Conservation (phyloP, 768 basidiomycete species). For the Grammothele lineata region DNA sequence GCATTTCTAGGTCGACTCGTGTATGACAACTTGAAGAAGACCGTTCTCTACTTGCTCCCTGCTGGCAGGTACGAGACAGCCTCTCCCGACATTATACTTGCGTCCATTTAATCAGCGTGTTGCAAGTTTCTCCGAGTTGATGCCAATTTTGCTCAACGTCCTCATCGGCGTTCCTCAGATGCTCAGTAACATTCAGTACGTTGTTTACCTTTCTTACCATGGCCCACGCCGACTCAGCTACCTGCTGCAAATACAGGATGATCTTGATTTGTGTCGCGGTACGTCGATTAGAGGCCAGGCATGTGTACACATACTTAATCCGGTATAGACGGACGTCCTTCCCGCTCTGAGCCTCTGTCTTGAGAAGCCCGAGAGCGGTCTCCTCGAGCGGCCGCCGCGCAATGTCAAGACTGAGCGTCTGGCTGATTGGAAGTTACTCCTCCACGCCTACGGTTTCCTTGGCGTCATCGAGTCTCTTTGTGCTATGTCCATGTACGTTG, state of each 20-base stretch:
- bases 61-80: slow-evolving; percentile 46
- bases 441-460: slow-evolving; percentile 54
- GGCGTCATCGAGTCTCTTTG: slow-evolving; percentile 48
- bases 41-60: slow-evolving; percentile 42
- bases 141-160: slow-evolving; percentile 54
- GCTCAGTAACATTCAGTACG: slow-evolving; percentile 35
- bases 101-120: background rate
- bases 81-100: too few relatives aligned
- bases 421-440: slow-evolving; percentile 45
- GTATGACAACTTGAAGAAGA: slow-evolving; percentile 58
- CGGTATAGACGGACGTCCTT: slow-evolving; percentile 42
- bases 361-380: slow-evolving; percentile 56
- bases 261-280: slow-evolving; percentile 47
- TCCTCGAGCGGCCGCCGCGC: slow-evolving; percentile 48
- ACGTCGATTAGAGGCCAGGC: too few relatives aligned
- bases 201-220: too few relatives aligned
- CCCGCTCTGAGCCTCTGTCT: slow-evolving; percentile 48
- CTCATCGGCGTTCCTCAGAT: slow-evolving; percentile 40
- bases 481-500: slow-evolving; percentile 45
- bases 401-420: slow-evolving; percentile 52
- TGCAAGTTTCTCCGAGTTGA: slow-evolving; percentile 54
- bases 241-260: slow-evolving; percentile 31
- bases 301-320: background rate
- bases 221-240: background rate
- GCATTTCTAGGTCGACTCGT: slow-evolving; percentile 50